Evolutionary conservation across 371 early-diverging fungal species (phyloP).

Genomic region (Rhizopus stolonifer): DNA sequence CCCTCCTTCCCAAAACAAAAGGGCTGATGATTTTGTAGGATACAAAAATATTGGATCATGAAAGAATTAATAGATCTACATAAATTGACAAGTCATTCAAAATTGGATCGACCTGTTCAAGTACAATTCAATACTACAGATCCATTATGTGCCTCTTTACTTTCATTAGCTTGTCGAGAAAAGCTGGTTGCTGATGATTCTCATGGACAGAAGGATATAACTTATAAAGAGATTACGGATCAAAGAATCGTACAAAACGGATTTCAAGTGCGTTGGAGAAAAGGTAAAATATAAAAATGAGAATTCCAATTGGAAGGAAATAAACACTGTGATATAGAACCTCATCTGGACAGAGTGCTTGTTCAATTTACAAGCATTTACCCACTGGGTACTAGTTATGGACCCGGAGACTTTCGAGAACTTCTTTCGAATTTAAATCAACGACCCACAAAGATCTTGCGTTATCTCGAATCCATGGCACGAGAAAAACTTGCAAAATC

Average conservation of each 20-base stretch:
- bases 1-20: not conserved
- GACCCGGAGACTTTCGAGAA: conserved; percentile 22
- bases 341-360: not conserved
- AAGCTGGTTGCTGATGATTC: conserved; percentile 14
- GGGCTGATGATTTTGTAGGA: not conserved
- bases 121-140: conserved; percentile 21
- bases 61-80: conserved; percentile 1
- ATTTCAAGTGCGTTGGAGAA: conserved; percentile 31
- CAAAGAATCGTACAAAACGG: conserved; percentile 29
- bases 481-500: not conserved
- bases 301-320: too few species aligned
- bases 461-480: conserved; percentile 7
- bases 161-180: conserved; percentile 16
- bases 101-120: conserved; percentile 13
- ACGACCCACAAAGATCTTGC: conserved; percentile 7
- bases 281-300: too few species aligned
- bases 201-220: conserved; percentile 12
- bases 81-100: conserved; percentile 6
- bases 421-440: not conserved
- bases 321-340: too few species aligned
- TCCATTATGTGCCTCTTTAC: conserved; percentile 11
- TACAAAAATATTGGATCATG: not conserved
- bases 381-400: conserved; percentile 9
- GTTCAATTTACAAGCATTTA: conserved; percentile 20
- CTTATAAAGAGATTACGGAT: conserved; percentile 25